Evolutionary conservation across 1,284 basidiomycete genomes (phyloP).

Genomic region (Austropuccinia psidii): DNA sequence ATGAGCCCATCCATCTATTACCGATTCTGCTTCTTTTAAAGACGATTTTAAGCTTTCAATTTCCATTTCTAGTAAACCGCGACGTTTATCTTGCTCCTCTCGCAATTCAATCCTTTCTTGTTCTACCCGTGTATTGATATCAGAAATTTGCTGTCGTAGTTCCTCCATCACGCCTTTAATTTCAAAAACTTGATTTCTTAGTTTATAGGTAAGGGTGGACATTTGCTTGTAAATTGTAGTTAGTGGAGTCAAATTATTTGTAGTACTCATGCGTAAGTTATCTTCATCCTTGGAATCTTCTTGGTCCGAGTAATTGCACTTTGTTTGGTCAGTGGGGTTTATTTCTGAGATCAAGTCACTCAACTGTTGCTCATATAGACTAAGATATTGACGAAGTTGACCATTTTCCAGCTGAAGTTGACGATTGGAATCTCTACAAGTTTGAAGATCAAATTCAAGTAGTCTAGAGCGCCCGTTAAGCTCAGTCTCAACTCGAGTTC

Average conservation of each 20-base stretch:
- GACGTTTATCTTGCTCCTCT: neutral
- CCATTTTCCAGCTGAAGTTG: slow-evolving; percentile 2
- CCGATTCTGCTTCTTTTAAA: slow-evolving; percentile 2
- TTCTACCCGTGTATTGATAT: neutral
- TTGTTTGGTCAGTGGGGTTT: neutral
- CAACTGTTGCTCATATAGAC: slow-evolving; percentile 17
- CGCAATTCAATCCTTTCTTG: neutral
- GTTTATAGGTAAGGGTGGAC: slow-evolving; percentile 3
- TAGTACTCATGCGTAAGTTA: neutral
- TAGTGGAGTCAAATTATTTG: neutral
- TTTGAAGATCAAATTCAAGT: slow-evolving; percentile 27
- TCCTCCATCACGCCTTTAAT: neutral
- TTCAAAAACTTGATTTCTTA: slow-evolving; percentile 12
- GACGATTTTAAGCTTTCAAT: slow-evolving; percentile 5
- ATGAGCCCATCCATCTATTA: slow-evolving; percentile 19
- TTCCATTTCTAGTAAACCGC: neutral
- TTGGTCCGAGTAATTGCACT: neutral
- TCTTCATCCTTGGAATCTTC: neutral
- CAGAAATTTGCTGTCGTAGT: neutral
- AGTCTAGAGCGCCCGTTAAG: neutral
- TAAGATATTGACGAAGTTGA: slow-evolving; percentile 4
- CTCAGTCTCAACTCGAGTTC: neutral
- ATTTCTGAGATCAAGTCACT: slow-evolving; percentile 16
- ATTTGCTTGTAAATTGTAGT: slow-evolving; percentile 13
- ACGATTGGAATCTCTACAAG: neutral